These are phyloP conservation scores for Dissophora ornata DNA, from an alignment of 192 early-diverging fungal species.

Conservation along the genomic window DNA sequence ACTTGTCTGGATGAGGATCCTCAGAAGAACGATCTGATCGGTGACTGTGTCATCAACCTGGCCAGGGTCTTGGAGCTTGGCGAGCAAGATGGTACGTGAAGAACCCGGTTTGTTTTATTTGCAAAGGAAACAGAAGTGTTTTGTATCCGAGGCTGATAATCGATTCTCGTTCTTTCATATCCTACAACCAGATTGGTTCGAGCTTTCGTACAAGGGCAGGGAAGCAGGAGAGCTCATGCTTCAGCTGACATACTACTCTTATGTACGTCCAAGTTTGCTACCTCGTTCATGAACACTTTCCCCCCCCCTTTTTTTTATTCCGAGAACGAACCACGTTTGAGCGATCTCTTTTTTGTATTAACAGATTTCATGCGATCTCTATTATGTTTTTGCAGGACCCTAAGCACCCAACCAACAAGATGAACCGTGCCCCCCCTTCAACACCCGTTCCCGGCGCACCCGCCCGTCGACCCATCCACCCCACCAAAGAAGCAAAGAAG, in stretches of 20 bases:
- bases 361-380: too few species aligned
- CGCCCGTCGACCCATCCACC: constrained; percentile 36
- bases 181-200: constrained; percentile 35
- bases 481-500: constrained; percentile 19
- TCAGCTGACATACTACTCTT: constrained; percentile 48
- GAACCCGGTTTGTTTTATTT: too few species aligned
- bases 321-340: neutral
- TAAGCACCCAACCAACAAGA: constrained; percentile 35
- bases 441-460: constrained; percentile 5
- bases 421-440: constrained; percentile 16
- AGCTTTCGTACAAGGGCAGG: constrained; percentile 49
- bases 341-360: too few species aligned
- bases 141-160: too few species aligned
- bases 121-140: too few species aligned
- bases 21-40: constrained; percentile 63
- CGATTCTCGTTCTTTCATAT: neutral
- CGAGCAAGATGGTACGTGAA: constrained; percentile 63
- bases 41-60: constrained; percentile 63
- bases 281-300: neutral
- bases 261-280: constrained; percentile 20
- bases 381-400: constrained; percentile 19
- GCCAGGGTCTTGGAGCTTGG: constrained; percentile 60
- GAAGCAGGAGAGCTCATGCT: constrained; percentile 45
- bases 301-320: neutral
- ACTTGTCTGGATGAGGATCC: constrained; percentile 64